phyloP scores from a whole-genome alignment of 768 basidiomycete species.

The Brasilioporus rufonigricans region DNA sequence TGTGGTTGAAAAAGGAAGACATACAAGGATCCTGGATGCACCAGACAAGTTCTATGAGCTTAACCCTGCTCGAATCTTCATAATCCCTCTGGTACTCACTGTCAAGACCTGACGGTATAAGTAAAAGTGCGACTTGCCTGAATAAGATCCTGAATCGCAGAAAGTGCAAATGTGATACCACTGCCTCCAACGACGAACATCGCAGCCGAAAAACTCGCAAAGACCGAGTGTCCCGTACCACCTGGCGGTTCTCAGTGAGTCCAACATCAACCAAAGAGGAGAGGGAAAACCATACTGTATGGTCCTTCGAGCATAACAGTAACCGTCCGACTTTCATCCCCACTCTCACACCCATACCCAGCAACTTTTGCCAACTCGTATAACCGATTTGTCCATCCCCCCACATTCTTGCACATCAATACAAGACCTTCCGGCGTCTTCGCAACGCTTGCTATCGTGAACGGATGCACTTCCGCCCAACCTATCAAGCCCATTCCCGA shows the following conservation, averaged over 20 bases:
- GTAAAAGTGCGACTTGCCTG: conserved; percentile 22
- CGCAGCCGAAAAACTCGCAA: conserved; percentile 49
- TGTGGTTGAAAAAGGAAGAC: conserved; percentile 12
- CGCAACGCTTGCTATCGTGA: conserved; percentile 47
- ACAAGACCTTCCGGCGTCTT: conserved; percentile 44
- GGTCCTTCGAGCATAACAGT: conserved; percentile 53
- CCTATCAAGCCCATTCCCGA: conserved; percentile 38
- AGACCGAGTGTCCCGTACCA: conserved; percentile 44
- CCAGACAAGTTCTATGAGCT: conserved; percentile 57
- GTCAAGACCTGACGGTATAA: conserved; percentile 1
- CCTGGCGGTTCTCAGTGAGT: conserved; percentile 26
- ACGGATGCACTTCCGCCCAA: conserved; percentile 50
- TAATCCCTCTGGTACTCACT: conserved; percentile 17
- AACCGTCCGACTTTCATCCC: conserved; percentile 27
- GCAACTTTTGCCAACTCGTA: conserved; percentile 39
- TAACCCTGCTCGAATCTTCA: conserved; percentile 36
- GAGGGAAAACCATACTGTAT: conserved; percentile 35
- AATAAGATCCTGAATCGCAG: conserved; percentile 53
- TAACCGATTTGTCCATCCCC: conserved; percentile 49
- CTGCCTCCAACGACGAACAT: conserved; percentile 59
- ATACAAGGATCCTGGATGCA: conserved; percentile 43
- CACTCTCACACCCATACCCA: conserved; percentile 32
- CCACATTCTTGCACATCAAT: conserved; percentile 48
- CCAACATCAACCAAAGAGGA: background rate
- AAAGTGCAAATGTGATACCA: conserved; percentile 57